Base-by-base conservation (phyloP, 768 basidiomycete species). In the Megacollybia marginata region DNA sequence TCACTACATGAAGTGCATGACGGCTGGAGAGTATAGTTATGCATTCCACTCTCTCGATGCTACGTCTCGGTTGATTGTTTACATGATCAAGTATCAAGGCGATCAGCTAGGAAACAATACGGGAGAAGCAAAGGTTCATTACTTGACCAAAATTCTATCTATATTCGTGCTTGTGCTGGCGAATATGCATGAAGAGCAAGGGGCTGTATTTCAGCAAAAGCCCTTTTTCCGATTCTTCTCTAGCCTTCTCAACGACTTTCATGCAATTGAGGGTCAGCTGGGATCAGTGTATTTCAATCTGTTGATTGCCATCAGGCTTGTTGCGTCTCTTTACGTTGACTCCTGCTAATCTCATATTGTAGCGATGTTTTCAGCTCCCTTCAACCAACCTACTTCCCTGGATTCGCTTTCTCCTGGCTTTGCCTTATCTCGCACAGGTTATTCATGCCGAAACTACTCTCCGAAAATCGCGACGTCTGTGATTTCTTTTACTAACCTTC, bases 181-280 rank as follows among this genome's bases (percentile, higher is more conserved):
- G 53, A 92, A 92, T 59, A 77, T 86, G 66, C 95, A 99, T 60
- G 93, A 97, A 67, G 92, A 97, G 61, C 88, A 92, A 65, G 92
- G 92, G 2, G 71, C 80, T 0, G 75, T 81, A 48, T 99, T 99
- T 76, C 87, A 94, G 59, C 92, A 95, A 66, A 92, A 97, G 65
- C 95, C 96, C 0, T 98, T 97, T 75, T 95, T 94, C 72, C 82
- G 96, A 48, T 95, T 99, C 71, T 98, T 98, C 73, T 97, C 94
- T 12, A 94, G 90, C 61, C 78, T 99, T 49, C 73, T 99, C 63
- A 92, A 89, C 55, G 96, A 99, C 63, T 68, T 99, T 33, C 86
- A 92, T 55, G 68, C 83, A 28, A 85, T 98, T 57, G 93, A 96
- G 67, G 72, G 76, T 20, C 83, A 83, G 59, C 77, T 98, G 9